phyloP scores from a whole-genome alignment of 129 eudicot genomes.

The Centaurea solstitialis region DNA sequence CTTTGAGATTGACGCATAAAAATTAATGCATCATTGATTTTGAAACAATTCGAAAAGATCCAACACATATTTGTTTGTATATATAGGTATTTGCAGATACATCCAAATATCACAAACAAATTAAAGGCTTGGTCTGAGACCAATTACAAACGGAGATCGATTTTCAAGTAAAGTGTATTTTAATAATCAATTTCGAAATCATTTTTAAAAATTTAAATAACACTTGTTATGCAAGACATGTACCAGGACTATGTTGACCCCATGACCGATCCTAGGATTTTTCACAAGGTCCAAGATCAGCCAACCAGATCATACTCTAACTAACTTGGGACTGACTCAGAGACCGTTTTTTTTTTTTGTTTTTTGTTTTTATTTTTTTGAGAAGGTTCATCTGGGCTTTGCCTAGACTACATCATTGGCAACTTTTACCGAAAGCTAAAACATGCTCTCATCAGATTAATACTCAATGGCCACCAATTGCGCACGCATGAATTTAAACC shows the following conservation, averaged over 20 bases:
- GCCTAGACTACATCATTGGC: too few relatives aligned
- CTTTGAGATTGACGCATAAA: not conserved
- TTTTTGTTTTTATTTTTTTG: too few relatives aligned
- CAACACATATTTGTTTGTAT: not conserved
- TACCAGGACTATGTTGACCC: not conserved
- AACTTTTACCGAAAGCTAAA: too few relatives aligned
- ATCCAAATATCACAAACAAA: not conserved
- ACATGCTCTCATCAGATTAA: too few relatives aligned
- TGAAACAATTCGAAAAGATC: not conserved
- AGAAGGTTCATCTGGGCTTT: too few relatives aligned
- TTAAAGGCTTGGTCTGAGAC: not conserved
- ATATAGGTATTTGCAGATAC: not conserved
- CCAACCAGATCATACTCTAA: not conserved
- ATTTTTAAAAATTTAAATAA: not conserved
- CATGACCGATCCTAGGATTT: not conserved
- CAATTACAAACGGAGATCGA: not conserved
- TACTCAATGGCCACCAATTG: too few relatives aligned
- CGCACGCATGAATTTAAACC: too few relatives aligned
- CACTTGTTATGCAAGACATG: not conserved
- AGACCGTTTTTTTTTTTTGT: too few relatives aligned
- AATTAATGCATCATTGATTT: not conserved
- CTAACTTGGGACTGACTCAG: not conserved
- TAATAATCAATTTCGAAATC: not conserved
- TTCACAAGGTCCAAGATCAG: not conserved
- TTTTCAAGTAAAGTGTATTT: not conserved